Evolutionary conservation across 1,139 yeast genomes (phyloP), one percentile per base, ranked within the genome.

Genomic region (Candida neerlandica): DNA sequence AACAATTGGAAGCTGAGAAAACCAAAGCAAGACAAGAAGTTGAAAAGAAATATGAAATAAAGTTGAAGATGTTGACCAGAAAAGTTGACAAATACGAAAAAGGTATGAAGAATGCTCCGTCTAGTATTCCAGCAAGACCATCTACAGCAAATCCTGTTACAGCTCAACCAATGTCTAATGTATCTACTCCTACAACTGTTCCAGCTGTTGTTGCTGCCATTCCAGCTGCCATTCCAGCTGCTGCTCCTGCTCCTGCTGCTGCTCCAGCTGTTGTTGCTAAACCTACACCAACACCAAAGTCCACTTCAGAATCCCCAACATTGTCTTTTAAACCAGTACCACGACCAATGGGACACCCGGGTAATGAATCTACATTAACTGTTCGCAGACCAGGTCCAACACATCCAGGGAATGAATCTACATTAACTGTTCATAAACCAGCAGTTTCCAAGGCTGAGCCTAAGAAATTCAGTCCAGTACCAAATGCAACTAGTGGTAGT

Each of bases 31-130:
- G 64, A 49, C 58, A 63, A 48, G 69, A 68, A 46, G 68, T 71
- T 27, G 76, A 73, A 48, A 76, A 75, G 62, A 66, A 71, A 51
- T 70, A 65, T 51, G 78, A 75, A 49, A 63, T 75, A 52, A 73
- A 72, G 55, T 63, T 75, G 56, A 70, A 69, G 50, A 73, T 71
- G 71, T 68, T 76, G 61, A 75, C 68, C 56, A 69, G 77, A 55
- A 75, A 72, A 58, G 62, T 73, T 35, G 79, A 75, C 41, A 68
- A 66, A 41, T 59, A 69, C 27, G 76, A 70, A 39, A 41, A 49
- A 16, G 48, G 43, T 26, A 44, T 32, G 41, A 37, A 43, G 15
- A 37, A 37, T 12, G 21, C 41, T 19, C 41, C 41, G 12, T 4
- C 41, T 4, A 37, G 16, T 4, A 29, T 37, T 5, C 35, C 37